Conservation (phyloP, 2,329 filamentous ascomycete genomes). For the Colletotrichum lentis region DNA sequence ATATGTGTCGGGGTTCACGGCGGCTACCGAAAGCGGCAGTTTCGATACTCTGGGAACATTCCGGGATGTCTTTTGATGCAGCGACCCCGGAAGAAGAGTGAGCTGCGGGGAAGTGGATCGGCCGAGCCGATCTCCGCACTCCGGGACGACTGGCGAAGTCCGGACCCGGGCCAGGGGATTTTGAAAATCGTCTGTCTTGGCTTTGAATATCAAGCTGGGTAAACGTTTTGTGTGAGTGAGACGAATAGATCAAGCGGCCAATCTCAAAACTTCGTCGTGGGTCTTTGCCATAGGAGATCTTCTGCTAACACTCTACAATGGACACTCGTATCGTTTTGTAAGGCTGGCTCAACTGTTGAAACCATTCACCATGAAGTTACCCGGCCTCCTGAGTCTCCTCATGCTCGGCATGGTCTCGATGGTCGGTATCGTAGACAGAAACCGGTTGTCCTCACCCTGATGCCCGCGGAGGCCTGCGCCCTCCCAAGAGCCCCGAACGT, state of each 20-base stretch:
- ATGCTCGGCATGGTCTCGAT: not conserved
- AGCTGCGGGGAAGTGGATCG: slow-evolving; percentile 8
- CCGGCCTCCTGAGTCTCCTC: not conserved
- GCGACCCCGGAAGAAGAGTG: slow-evolving; percentile 1
- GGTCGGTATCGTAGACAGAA: not conserved
- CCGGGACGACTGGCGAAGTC: slow-evolving; percentile 14
- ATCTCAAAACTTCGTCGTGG: not conserved
- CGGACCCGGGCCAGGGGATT: slow-evolving; percentile 2
- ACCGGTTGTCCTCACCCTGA: slow-evolving; percentile 5
- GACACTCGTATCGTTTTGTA: too few relatives aligned
- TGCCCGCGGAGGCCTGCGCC: slow-evolving; percentile 7
- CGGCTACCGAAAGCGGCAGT: not conserved
- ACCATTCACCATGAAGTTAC: not conserved
- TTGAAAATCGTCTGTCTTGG: not conserved
- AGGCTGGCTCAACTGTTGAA: too few relatives aligned
- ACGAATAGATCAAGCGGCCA: not conserved
- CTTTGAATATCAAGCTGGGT: not conserved
- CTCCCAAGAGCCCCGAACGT: not conserved
- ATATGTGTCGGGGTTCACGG: too few relatives aligned
- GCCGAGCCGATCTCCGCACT: not conserved
- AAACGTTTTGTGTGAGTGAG: not conserved
- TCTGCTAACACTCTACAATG: too few relatives aligned
- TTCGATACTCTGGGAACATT: not conserved
- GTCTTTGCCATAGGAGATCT: not conserved
- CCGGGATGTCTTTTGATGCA: slow-evolving; percentile 3